phyloP scores from a whole-genome alignment of 768 basidiomycete species.

The Serendipita sp. region DNA sequence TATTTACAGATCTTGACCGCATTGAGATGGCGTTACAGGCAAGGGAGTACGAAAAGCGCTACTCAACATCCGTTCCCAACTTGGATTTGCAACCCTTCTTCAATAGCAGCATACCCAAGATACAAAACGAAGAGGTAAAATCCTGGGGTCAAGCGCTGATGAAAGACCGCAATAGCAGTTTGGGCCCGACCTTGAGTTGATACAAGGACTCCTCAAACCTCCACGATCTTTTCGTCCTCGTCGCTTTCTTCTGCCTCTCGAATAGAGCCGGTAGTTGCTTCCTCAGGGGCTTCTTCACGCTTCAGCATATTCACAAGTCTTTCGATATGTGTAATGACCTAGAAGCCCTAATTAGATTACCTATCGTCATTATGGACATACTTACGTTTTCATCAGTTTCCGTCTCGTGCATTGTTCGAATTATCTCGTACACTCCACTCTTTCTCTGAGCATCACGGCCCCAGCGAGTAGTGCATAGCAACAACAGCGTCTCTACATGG shows the following conservation, averaged over 20 bases:
- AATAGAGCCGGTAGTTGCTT: conserved; percentile 16
- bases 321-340: conserved; percentile 51
- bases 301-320: conserved; percentile 77
- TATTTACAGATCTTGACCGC: conserved; percentile 52
- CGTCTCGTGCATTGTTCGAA: conserved; percentile 57
- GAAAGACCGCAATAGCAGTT: conserved; percentile 29
- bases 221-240: conserved; percentile 60
- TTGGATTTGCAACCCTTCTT: conserved; percentile 56
- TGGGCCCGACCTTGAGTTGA: too few relatives aligned
- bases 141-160: conserved; percentile 48
- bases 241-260: conserved; percentile 24
- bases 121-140: conserved; percentile 57
- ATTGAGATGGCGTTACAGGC: conserved; percentile 84
- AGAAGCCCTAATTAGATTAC: not conserved
- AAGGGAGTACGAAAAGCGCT: conserved; percentile 50
- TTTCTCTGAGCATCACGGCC: conserved; percentile 67
- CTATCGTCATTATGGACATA: not conserved
- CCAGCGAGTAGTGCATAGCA: conserved; percentile 79
- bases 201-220: conserved; percentile 31
- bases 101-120: conserved; percentile 56
- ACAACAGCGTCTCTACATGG: conserved; percentile 75
- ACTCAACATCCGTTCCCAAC: conserved; percentile 16
- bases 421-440: conserved; percentile 74
- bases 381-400: conserved; percentile 64
- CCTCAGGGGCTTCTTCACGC: conserved; percentile 48